Evolutionary conservation across 2,329 filamentous ascomycete genomes (phyloP), one percentile per base, ranked within the genome.

Genomic region (Westerdykella sp.): DNA sequence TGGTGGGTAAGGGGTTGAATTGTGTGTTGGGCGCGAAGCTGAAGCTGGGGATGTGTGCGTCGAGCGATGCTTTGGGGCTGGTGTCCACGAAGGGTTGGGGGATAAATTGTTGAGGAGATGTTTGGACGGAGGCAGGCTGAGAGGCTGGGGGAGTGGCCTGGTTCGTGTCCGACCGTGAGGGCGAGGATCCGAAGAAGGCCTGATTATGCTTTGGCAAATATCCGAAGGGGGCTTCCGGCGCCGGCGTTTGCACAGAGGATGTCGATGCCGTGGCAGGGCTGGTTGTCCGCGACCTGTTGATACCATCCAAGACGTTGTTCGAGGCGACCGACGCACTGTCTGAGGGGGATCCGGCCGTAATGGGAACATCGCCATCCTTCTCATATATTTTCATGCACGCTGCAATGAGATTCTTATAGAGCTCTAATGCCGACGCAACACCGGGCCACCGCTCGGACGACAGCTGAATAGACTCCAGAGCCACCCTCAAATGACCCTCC

Each of bases 381-480:
- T 90, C 84, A 66, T 95, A 98, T 55, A 88, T 89, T 63, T 87
- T 89, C 57, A 97, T 73, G 57, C 90, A 95, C 11, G 90, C 89
- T 45, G 79, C 80, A 38, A 91, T 84, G 39, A 98, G 80, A 50
- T 87, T 89, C n/a, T 79, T 76, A 61, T 96, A 97, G 11, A 97
- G 78, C 54, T 93, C 81, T 9, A 87, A 81, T 3, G 90, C 89
- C 13, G 88, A 85, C 32, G 83, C 79, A 1, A 91, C 89, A 10
- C 91, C 93, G 0, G 93, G 93, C 93, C 93, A 97, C 47, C 90
- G 78, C 58, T 91, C 85, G 0, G 86, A 85, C 44, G 87, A 90
- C 44, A 84, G 79, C 45, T 83, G 78, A 47, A 97, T 84, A 4
- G 86, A 84, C 41, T 90, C 84, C 45, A 96, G 72, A 0, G 87